These are phyloP conservation scores for Mucor piriformis DNA, from an alignment of 371 early-diverging fungal species.

Conservation along the genomic window DNA sequence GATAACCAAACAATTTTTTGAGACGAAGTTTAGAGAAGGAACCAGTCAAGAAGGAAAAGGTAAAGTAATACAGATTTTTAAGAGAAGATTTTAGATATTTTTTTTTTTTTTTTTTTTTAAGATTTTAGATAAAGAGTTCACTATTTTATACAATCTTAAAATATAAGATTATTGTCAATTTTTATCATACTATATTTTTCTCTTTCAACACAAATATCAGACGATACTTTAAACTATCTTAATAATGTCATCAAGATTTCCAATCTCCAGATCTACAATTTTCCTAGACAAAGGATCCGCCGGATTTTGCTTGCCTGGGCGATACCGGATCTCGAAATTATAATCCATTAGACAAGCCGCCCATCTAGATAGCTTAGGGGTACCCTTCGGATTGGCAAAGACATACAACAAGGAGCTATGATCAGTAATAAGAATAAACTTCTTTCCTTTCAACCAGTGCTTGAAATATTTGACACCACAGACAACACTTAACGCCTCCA, in stretches of 20 bases:
- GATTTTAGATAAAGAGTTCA: too few relatives aligned
- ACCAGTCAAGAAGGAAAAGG: too few relatives aligned
- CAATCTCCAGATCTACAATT: neutral
- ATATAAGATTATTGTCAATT: too few relatives aligned
- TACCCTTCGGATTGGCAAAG: neutral
- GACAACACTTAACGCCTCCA: constrained; percentile 26
- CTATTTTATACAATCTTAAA: too few relatives aligned
- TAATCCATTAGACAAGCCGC: constrained; percentile 26
- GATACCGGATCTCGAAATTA: constrained; percentile 23
- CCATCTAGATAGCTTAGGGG: constrained; percentile 22
- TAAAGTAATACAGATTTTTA: too few relatives aligned
- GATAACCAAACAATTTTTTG: neutral
- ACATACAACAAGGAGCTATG: constrained; percentile 7
- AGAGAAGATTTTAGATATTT: too few relatives aligned
- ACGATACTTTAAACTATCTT: neutral
- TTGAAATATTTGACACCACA: constrained; percentile 36
- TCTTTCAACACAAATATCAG: too few relatives aligned
- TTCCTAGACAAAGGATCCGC: constrained; percentile 34
- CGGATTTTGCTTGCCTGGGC: constrained; percentile 26
- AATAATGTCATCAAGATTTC: neutral
- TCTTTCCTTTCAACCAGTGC: constrained; percentile 32
- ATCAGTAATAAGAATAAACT: constrained; percentile 37
- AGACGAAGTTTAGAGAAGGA: neutral
- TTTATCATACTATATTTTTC: too few relatives aligned
- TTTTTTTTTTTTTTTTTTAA: too few relatives aligned